A percentile compares a stretch with the other conserved stretches of the same genome.
phyloP scores from a whole-genome alignment of 495 filamentous ascomycete species.

The Evernia prunastri region DNA sequence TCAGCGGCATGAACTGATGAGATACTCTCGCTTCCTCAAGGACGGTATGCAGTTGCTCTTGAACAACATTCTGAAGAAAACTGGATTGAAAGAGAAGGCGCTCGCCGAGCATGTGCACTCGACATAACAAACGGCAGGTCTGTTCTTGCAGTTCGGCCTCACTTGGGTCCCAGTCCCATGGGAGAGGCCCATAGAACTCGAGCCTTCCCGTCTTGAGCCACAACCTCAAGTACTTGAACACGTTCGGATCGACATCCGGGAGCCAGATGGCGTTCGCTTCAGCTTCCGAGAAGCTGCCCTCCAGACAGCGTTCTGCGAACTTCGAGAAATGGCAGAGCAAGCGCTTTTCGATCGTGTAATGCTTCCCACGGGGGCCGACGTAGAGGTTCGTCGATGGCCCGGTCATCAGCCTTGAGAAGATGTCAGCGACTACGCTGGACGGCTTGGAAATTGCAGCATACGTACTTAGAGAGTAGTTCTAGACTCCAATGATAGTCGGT shows the following conservation, averaged over 20 bases:
- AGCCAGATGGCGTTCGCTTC: neutral
- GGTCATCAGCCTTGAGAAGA: neutral
- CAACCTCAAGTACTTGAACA: neutral
- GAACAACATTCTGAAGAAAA: neutral
- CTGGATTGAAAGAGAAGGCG: neutral
- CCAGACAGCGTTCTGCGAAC: neutral
- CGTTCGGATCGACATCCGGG: neutral
- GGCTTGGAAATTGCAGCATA: neutral
- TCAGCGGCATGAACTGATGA: neutral
- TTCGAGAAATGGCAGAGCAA: neutral
- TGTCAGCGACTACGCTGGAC: neutral
- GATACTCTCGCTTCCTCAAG: neutral
- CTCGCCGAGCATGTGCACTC: neutral
- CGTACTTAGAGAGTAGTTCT: neutral
- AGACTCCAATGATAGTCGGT: neutral
- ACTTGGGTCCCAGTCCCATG: too few species aligned
- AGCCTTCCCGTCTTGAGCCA: neutral
- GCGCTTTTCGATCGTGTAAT: neutral
- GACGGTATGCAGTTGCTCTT: neutral
- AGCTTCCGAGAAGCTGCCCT: neutral
- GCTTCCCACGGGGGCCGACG: neutral
- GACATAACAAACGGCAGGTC: neutral
- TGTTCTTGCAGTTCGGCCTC: too few species aligned
- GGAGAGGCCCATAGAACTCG: neutral
- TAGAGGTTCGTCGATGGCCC: neutral